Conservation (phyloP, 1,284 basidiomycete genomes). For the Xerocomus nothofagi region DNA sequence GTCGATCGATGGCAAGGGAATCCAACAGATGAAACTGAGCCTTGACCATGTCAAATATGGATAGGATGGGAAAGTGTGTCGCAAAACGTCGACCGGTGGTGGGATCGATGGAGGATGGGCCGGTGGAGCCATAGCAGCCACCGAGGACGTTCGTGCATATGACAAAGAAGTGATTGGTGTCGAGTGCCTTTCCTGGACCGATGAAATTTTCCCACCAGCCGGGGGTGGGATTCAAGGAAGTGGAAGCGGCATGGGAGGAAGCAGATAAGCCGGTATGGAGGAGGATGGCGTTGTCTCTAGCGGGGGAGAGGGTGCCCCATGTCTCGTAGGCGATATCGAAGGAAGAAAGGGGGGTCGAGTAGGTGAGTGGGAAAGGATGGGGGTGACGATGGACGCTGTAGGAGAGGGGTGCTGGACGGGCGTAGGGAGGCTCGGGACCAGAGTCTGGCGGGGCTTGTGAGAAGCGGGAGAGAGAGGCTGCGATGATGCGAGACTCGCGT, state of each 20-base stretch:
- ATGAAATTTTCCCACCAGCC: constrained; percentile 99
- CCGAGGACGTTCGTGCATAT: constrained; percentile 98
- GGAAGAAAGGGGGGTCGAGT: constrained; percentile 69
- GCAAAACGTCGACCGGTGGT: constrained; percentile 74
- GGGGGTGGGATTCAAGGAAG: constrained; percentile 71
- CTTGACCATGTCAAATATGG: constrained; percentile 95
- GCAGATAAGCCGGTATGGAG: constrained; percentile 96
- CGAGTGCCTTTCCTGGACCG: constrained; percentile 90
- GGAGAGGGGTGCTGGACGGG: constrained; percentile 67
- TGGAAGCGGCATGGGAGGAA: constrained; percentile 92
- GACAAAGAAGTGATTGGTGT: constrained; percentile 91
- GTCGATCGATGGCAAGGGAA: constrained; percentile 77
- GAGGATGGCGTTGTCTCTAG: constrained; percentile 89
- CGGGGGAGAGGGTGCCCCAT: constrained; percentile 86
- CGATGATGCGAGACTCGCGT: constrained; percentile 54
- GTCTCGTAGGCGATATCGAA: constrained; percentile 97
- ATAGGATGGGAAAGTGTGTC: constrained; percentile 89
- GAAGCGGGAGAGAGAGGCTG: constrained; percentile 18
- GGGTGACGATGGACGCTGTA: constrained; percentile 68
- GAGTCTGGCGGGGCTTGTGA: constrained; percentile 25
- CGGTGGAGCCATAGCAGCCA: constrained; percentile 96
- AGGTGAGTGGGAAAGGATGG: constrained; percentile 69
- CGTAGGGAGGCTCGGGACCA: constrained; percentile 78
- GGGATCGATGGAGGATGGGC: constrained; percentile 82
- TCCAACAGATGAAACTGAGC: constrained; percentile 91